Percentiles rank a stretch among this genome's conserved stretches.
phyloP scores from a whole-genome alignment of 2,329 filamentous ascomycete species.

The Monosporascus sp. region DNA sequence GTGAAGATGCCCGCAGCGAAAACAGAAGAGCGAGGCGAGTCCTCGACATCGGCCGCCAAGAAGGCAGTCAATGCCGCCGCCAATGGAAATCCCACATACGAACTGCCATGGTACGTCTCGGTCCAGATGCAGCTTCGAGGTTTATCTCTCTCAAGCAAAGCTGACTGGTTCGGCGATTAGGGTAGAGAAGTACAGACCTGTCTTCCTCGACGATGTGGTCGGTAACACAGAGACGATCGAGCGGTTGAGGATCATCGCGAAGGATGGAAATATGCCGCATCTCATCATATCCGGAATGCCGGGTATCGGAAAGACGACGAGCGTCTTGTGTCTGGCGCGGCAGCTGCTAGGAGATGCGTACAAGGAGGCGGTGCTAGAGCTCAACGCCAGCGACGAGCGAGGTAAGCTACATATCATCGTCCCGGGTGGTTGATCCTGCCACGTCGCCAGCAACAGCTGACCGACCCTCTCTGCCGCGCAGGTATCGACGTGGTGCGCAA shows the following conservation, averaged over 20 bases:
- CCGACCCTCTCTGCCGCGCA: slow-evolving; percentile 22
- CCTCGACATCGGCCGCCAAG: slow-evolving; percentile 55
- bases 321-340: slow-evolving; percentile 84
- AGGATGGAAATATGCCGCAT: slow-evolving; percentile 98
- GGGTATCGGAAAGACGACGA: slow-evolving; percentile 97
- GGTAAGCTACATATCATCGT: slow-evolving; percentile 40
- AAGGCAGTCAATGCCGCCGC: slow-evolving; percentile 46
- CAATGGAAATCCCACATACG: slow-evolving; percentile 56
- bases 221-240: slow-evolving; percentile 98
- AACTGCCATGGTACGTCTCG: slow-evolving; percentile 67
- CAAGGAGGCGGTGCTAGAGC: slow-evolving; percentile 93
- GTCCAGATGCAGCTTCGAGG: background rate
- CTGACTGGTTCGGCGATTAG: slow-evolving; percentile 38
- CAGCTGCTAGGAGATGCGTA: slow-evolving; percentile 90
- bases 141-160: background rate
- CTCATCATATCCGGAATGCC: slow-evolving; percentile 99
- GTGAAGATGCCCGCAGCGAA: slow-evolving; percentile 44
- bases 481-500: slow-evolving; percentile 97
- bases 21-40: slow-evolving; percentile 52
- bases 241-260: slow-evolving; percentile 94
- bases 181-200: slow-evolving; percentile 97
- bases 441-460: slow-evolving; percentile 1
- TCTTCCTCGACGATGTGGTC: slow-evolving; percentile 94
- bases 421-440: too few relatives aligned
- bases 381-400: slow-evolving; percentile 95